Base-by-base conservation (phyloP, 2,329 filamentous ascomycete genomes). In the Apiospora phragmitis region DNA sequence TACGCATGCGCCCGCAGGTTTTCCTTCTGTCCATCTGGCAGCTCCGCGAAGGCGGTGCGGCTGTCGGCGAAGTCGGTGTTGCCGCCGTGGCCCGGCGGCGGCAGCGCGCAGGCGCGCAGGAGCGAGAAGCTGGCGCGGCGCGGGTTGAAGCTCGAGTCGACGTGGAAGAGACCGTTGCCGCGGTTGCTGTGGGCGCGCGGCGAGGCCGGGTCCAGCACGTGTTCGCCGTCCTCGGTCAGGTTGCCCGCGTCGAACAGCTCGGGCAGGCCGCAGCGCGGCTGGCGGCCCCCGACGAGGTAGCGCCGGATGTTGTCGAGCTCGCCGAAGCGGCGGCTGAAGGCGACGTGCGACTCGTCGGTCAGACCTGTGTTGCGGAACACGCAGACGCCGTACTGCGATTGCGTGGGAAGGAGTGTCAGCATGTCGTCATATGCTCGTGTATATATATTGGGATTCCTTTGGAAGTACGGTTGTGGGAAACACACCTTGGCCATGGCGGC, bases 201-300 rank as follows among this genome's bases (percentile, higher is more conserved):
- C 69, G 79, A 81, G 68, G 82, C 79, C 4, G 81, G 73, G 45
- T 82, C 78, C 65, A 35, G 24, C n/a, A 86, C 79, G 1, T 86
- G 74, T 1, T 78, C 77, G 62, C 84, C 84, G 55, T 87, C 82
- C 1, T 81, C 80, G 67, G 87, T 83, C 16, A 89, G 79, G 76
- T 90, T 90, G 68, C 85, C 82, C 0, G 87, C 87, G 73, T 90
- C 88, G 76, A 90, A 90, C 0, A 90, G 82, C 76, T 89, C 85
- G 55, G 83, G 79, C 71, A 85, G 82, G 1, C 78, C 74, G 72
- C 87, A 84, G 26, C 87, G 84, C 70, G 84, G 81, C 74, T 83
- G 82, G 62, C 85, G 82, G 59, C 85, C 83, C 21, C 84, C 80
- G 1, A 78, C 79, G 9, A 85, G 78, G 77, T 86, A 89, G 0